Evolutionary conservation across 2,329 filamentous ascomycete species (phyloP).

Genomic region (Nothophoma quercina): DNA sequence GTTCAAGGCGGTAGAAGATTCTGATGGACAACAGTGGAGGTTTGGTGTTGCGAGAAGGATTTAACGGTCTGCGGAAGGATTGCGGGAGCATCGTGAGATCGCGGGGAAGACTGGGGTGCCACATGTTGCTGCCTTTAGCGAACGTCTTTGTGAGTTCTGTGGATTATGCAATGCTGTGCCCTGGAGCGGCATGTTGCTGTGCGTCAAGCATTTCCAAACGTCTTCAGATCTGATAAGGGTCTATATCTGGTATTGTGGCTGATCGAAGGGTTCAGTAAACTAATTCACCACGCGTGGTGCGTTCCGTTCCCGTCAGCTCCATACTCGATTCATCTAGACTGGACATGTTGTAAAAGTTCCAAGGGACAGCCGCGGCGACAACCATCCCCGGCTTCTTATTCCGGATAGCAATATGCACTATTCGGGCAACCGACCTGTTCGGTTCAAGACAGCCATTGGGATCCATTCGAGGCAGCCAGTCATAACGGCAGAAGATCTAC

Average conservation of each 20-base stretch:
- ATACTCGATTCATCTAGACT: background rate
- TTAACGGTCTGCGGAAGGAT: slow-evolving; percentile 15
- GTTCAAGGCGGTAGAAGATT: background rate
- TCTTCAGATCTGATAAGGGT: background rate
- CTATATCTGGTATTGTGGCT: background rate
- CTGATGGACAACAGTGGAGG: background rate
- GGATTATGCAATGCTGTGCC: background rate
- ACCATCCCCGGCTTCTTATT: background rate
- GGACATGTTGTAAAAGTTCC: background rate
- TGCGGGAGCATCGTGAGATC: slow-evolving; percentile 11
- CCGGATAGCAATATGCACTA: background rate
- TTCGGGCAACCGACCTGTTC: background rate
- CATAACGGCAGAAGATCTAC: background rate
- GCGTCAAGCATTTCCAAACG: background rate
- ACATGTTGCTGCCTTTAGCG: slow-evolving; percentile 3
- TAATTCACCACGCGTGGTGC: background rate
- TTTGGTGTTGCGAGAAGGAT: slow-evolving; percentile 8
- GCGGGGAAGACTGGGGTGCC: slow-evolving; percentile 7
- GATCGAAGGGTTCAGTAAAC: background rate
- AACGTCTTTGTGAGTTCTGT: background rate
- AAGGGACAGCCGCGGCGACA: background rate
- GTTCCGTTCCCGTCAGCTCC: background rate
- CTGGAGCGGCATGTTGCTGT: background rate
- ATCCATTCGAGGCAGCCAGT: background rate
- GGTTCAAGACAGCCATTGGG: background rate